These are phyloP conservation scores for Allium cepa DNA, from an alignment of 106 monocot genomes.

Conservation along the genomic window DNA sequence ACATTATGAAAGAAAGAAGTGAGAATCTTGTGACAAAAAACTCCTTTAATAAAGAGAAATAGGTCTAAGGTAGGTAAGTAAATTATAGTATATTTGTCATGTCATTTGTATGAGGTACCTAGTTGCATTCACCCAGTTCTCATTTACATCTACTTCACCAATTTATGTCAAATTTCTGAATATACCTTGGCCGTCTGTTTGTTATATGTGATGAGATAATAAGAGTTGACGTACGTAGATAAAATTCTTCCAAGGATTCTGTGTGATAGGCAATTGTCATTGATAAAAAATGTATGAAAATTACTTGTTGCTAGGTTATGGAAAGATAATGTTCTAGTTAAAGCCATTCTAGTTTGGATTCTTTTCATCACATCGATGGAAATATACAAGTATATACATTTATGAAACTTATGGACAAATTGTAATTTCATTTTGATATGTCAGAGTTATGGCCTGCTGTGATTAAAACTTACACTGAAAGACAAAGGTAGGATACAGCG, in stretches of 20 bases:
- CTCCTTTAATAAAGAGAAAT: not conserved
- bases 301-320: not conserved
- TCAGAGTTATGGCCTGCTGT: not conserved
- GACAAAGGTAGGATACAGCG: not conserved
- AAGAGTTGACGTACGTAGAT: not conserved
- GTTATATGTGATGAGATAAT: not conserved
- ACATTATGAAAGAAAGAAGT: not conserved
- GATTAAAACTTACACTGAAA: not conserved
- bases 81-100: not conserved
- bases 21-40: not conserved
- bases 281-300: not conserved
- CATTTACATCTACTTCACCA: not conserved
- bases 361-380: not conserved
- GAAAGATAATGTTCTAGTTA: not conserved
- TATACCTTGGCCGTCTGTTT: not conserved
- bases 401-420: not conserved
- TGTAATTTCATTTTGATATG: not conserved
- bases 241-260: not conserved
- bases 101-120: slow-evolving; percentile 1
- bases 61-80: not conserved
- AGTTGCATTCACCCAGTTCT: not conserved
- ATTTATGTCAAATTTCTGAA: not conserved
- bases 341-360: not conserved
- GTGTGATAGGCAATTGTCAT: too few species aligned
- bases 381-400: not conserved